These are phyloP conservation scores for Ophiostoma perfectum DNA, from an alignment of 2,329 filamentous ascomycete genomes.

Conservation along the genomic window DNA sequence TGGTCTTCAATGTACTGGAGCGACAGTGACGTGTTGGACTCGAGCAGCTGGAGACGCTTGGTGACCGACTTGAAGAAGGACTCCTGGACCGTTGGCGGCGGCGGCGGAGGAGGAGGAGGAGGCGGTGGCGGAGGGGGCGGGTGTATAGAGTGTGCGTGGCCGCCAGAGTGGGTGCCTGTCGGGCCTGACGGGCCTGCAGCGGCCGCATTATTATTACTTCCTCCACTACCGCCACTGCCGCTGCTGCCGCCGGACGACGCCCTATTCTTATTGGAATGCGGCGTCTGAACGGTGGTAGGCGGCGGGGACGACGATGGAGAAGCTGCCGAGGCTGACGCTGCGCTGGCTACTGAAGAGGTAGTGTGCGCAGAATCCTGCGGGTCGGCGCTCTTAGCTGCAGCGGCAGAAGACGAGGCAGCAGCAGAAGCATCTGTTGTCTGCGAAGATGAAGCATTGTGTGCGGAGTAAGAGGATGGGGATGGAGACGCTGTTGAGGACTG, in stretches of 20 bases:
- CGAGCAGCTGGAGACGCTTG: constrained; percentile 84
- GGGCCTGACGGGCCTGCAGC: not conserved
- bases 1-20: constrained; percentile 96
- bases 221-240: not conserved
- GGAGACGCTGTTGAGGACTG: not conserved
- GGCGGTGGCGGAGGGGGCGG: constrained; percentile 30
- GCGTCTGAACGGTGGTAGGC: constrained; percentile 12
- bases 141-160: constrained; percentile 26
- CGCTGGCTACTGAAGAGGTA: not conserved
- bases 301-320: constrained; percentile 7
- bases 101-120: constrained; percentile 30
- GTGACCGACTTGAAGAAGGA: constrained; percentile 96
- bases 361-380: not conserved
- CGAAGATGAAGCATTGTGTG: not conserved
- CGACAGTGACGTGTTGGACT: constrained; percentile 87
- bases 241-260: constrained; percentile 21
- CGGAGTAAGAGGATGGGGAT: not conserved
- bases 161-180: constrained; percentile 28
- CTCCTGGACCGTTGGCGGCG: constrained; percentile 81
- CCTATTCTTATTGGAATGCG: constrained; percentile 30
- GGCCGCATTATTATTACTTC: not conserved
- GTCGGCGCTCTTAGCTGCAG: not conserved
- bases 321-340: not conserved
- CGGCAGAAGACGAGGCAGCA: not conserved
- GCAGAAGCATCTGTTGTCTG: not conserved